Base-by-base conservation (phyloP, 176 grass and related monocot species). In the Dendrocalamus sinicus region DNA sequence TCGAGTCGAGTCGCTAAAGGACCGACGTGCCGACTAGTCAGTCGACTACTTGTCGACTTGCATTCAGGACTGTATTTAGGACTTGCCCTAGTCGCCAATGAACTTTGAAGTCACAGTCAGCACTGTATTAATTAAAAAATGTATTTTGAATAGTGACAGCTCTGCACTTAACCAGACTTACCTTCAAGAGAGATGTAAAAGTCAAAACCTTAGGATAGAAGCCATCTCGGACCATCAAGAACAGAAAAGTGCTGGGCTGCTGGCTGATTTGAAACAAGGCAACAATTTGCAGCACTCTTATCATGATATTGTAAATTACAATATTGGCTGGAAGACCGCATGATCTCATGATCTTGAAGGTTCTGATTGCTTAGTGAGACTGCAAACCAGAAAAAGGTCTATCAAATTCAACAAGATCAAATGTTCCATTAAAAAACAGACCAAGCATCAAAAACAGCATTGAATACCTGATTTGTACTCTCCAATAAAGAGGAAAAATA, bases 201-300 rank as follows among this genome's bases (percentile, higher is more conserved):
- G 91, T 98, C 70, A 92, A 69, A 73, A 79, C 67, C 5, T 79
- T 80, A 11, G 88, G 93, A 66, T 16, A 46, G 75, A 79, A 95
- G 44, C 96, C 93, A 93, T 98, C 96, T 74, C 59, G 87, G 43
- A 92, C 41, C 93, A 98, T 94, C 86, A 98, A 86, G 45, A 91
- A 98, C 19, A 95, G 39, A 74, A 98, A 91, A 67, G 78, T 41
- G 37, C 4, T 39, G 37, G 37, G 37, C 4, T 39, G 65, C 81
- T 71, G 45, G 96, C 93, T 88, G 81, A 95, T 82, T 75, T 92
- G 30, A 87, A 77, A 85, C 85, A 93, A 40, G 52, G 65, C 63
- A 95, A 81, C 71, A 85, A 85, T 63, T 91, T 82, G 77, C 90
- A 94, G 83, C 91, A 95, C 72, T 94, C 84, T 87, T 39, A 98